phyloP scores from a whole-genome alignment of 176 grass and related monocot genomes.

The Cymbopogon citratus region DNA sequence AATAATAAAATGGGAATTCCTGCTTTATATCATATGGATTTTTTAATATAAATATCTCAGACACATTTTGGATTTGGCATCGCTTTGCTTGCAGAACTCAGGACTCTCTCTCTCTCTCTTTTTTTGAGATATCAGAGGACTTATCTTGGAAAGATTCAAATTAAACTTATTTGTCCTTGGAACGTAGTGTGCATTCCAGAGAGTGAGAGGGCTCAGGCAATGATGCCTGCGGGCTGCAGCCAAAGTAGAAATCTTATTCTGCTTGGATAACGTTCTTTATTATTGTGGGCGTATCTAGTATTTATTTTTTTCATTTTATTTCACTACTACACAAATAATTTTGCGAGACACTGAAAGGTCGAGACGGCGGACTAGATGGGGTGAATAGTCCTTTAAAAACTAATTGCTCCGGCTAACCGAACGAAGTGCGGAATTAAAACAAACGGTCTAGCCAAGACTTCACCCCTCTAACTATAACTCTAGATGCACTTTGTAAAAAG shows the following conservation, averaged over 20 bases:
- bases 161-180: neutral
- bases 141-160: neutral
- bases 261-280: neutral
- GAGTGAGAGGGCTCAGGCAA: neutral
- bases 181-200: neutral
- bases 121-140: no score
- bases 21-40: neutral
- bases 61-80: neutral
- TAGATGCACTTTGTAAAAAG: no score
- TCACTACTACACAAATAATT: no score
- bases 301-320: neutral
- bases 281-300: neutral
- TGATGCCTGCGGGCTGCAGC: neutral
- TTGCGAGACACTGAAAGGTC: no score
- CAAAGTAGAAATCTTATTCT: neutral
- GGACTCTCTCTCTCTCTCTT: no score
- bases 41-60: no score
- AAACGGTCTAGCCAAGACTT: no score
- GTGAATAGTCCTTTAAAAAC: no score
- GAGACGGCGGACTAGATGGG: no score
- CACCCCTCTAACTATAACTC: no score
- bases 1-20: neutral
- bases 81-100: neutral
- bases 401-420: no score
- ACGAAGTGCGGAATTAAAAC: no score